Evolutionary conservation across 768 basidiomycete genomes (phyloP), one percentile per base, ranked within the genome.

Genomic region (Tubosaeta sp.): DNA sequence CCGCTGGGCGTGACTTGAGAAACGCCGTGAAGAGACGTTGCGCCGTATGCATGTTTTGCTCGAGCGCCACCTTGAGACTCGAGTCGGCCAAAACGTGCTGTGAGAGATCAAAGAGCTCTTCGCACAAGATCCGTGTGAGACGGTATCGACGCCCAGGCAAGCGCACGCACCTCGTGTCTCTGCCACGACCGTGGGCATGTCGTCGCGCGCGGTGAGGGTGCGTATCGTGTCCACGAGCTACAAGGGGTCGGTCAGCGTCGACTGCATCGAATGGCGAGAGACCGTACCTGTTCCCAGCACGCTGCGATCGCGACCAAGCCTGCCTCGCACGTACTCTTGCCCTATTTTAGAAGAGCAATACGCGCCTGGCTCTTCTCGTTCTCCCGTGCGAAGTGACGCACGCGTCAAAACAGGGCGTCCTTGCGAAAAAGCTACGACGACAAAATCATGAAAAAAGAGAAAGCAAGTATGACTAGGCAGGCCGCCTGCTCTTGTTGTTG

Each of bases 361-460:
- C 79, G 79, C 59, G 71, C 65, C 62, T 80, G 76, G 55, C 79
- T 80, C 41, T 86, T 80, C 56, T 85, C 81, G 67, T 84, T 74
- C 72, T 90, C 84, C 55, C 87, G 80, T 50, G 83, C 81, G 67
- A 91, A 91, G 61, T 91, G 82, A 62, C 76, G 83, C 88, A 93
- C 91, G 53, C 88, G 76, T 37, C 91, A 79, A 68, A 83, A 92
- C 46, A 93, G 83, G 39, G 91, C 91, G 60, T 90, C 88, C 68
- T 93, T 92, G 55, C 87, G 82, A 67, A 90, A 92, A n/a, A 79
- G 73, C 90, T 92, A 50, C 32, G 54, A 14, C 42, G 60, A 50
- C 48, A 52, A 34, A 25, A 34, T n/a, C 3, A 44, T 5, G 13
- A 34, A 44, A 41, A 58, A 49, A 52, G 41, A 27, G 38, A 41